Evolutionary conservation across 1,139 yeast species (phyloP).

Genomic region (Candida sp.): DNA sequence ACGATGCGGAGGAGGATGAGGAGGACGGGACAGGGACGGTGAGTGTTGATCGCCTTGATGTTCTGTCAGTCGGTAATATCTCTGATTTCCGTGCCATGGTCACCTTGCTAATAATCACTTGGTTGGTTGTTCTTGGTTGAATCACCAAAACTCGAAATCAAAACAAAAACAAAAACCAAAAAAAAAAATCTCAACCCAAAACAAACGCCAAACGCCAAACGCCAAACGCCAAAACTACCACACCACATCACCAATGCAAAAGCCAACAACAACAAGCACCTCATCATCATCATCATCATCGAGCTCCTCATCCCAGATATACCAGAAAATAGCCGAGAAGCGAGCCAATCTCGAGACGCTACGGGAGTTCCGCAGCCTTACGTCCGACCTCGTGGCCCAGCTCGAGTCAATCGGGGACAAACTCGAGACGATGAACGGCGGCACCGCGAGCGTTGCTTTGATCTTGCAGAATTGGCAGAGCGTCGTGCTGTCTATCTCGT

Average conservation of each 20-base stretch:
- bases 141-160: neutral
- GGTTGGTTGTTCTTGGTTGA: too few relatives aligned
- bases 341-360: slow-evolving; percentile 56
- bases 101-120: too few relatives aligned
- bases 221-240: slow-evolving; percentile 3
- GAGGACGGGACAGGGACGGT: neutral
- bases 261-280: neutral
- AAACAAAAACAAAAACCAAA: slow-evolving; percentile 5
- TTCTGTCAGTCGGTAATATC: neutral
- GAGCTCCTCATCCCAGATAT: slow-evolving; percentile 15
- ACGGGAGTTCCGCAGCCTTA: slow-evolving; percentile 51
- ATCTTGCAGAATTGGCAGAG: slow-evolving; percentile 74
- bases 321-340: slow-evolving; percentile 48
- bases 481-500: slow-evolving; percentile 64
- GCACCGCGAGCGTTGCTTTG: slow-evolving; percentile 59
- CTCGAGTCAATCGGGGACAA: slow-evolving; percentile 53
- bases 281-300: neutral
- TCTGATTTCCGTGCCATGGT: slow-evolving; percentile 7
- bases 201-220: too few relatives aligned
- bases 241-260: slow-evolving; percentile 13
- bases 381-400: slow-evolving; percentile 49
- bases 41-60: neutral
- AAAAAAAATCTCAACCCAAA: slow-evolving; percentile 1
- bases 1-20: neutral
- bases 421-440: slow-evolving; percentile 55